Percentiles rank a stretch among this genome's conserved stretches.
Conservation (phyloP, 1,284 basidiomycete genomes). For the Apiotrichum domesticum region DNA sequence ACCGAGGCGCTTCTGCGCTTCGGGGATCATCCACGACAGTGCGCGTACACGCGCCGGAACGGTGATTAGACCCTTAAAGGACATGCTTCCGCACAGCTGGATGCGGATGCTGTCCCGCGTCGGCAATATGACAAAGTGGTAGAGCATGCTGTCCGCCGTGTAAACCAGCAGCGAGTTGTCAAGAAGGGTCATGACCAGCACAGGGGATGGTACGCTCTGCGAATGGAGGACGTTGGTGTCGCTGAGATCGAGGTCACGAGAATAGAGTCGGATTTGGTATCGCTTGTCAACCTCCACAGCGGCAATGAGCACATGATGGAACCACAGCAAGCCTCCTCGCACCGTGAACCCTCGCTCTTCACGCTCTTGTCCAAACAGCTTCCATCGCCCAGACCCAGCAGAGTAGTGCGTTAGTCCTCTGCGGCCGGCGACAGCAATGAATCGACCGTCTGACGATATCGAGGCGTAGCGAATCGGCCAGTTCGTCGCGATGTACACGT, state of each 20-base stretch:
- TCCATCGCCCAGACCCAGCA: conserved; percentile 90
- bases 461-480: conserved; percentile 95
- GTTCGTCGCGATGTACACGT: conserved; percentile 77
- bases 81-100: conserved; percentile 88
- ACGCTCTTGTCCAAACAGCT: conserved; percentile 71
- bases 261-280: conserved; percentile 88
- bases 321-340: conserved; percentile 91
- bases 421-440: conserved; percentile 89
- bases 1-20: conserved; percentile 84
- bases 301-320: conserved; percentile 88
- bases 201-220: conserved; percentile 68
- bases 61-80: conserved; percentile 84
- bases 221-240: conserved; percentile 78
- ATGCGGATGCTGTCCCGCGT: conserved; percentile 76
- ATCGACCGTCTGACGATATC: conserved; percentile 80
- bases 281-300: conserved; percentile 74
- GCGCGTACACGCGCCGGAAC: conserved; percentile 80
- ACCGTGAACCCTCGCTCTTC: conserved; percentile 88
- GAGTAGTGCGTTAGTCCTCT: conserved; percentile 92
- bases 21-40: conserved; percentile 95
- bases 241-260: conserved; percentile 86
- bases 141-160: conserved; percentile 90
- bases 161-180: conserved; percentile 97
- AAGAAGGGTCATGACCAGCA: conserved; percentile 80
- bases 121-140: conserved; percentile 86